Evolutionary conservation across 2,329 filamentous ascomycete species (phyloP).

Genomic region (Pseudogymnoascus verrucosus): DNA sequence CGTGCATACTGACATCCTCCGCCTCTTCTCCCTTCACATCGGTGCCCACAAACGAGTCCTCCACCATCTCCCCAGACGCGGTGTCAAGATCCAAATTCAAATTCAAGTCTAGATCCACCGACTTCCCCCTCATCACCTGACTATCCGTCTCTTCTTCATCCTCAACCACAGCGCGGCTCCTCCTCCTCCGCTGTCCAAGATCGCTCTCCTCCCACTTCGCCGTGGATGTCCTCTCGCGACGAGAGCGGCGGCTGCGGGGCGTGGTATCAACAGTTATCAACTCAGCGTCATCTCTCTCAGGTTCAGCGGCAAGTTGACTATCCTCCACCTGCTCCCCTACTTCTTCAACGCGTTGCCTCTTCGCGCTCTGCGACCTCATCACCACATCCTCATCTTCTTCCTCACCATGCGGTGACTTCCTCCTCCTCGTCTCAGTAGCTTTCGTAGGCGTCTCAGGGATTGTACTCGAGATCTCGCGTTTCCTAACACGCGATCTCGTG

Average conservation of each 20-base stretch:
- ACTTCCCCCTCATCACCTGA: neutral
- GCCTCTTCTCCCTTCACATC: neutral
- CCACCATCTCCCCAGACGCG: neutral
- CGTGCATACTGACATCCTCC: neutral
- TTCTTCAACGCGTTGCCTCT: neutral
- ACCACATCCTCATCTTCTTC: neutral
- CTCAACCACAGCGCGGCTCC: neutral
- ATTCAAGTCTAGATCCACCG: neutral
- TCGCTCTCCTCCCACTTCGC: neutral
- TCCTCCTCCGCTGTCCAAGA: neutral
- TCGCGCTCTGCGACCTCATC: neutral
- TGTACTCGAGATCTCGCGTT: neutral
- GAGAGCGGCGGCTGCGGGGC: neutral
- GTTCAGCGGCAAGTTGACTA: neutral
- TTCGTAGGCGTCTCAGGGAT: neutral
- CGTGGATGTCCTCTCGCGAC: neutral
- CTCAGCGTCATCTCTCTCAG: neutral
- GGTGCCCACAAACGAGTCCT: neutral
- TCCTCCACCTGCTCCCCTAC: neutral
- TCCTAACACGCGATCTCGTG: neutral
- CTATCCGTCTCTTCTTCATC: neutral
- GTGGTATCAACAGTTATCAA: neutral
- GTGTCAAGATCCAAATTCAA: neutral
- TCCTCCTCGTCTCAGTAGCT: neutral
- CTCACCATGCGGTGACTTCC: neutral